Evolutionary conservation across 495 filamentous ascomycete species (phyloP), one percentile per base, ranked within the genome.

Genomic region (Lindgomyces ingoldianus): DNA sequence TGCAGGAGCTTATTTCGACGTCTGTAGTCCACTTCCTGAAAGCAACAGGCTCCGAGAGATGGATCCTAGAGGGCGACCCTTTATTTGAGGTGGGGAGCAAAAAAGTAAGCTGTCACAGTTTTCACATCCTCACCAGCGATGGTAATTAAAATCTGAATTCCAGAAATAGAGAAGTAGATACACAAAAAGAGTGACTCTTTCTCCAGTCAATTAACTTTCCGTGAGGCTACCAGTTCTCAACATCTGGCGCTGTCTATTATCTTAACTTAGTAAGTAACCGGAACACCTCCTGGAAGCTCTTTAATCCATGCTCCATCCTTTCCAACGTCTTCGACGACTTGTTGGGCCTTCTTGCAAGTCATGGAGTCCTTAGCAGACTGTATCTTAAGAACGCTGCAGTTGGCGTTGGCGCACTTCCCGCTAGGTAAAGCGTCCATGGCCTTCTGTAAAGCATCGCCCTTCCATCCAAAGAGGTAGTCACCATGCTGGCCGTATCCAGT

Each of bases 391-490:
- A 68, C 59, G 33, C 52, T 60, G 66, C 66, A 69, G 55, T 67
- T 67, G 26, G 64, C 64, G 24, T 67, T 67, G 6, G 64, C 64
- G 64, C 64, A 67, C 49, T 62, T 61, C 57, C 64, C 64, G 33
- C 27, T 50, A 19, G 64, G 64, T n/a, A 60, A 33, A 56, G 60
- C 60, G 44, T 69, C 61, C 66, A 69, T 69, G 44, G 66, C 66
- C 47, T 61, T 61, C 56, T 69, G 66, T 9, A 69, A 56, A 45
- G 66, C 18, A 45, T 69, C 61, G 27, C 29, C 66, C 54, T 69
- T 69, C 66, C 66, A 69, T 12, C 66, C 66, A 41, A 69, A 69
- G 33, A 69, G 22, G 56, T 69, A 69, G 25, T 69, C 66, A 19
- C 60, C 66, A 30, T 69, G 66, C 22, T 60, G 56, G 16, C 66